These are phyloP conservation scores for Nigrospora sphaerica DNA, from an alignment of 2,329 filamentous ascomycete genomes.

Conservation along the genomic window DNA sequence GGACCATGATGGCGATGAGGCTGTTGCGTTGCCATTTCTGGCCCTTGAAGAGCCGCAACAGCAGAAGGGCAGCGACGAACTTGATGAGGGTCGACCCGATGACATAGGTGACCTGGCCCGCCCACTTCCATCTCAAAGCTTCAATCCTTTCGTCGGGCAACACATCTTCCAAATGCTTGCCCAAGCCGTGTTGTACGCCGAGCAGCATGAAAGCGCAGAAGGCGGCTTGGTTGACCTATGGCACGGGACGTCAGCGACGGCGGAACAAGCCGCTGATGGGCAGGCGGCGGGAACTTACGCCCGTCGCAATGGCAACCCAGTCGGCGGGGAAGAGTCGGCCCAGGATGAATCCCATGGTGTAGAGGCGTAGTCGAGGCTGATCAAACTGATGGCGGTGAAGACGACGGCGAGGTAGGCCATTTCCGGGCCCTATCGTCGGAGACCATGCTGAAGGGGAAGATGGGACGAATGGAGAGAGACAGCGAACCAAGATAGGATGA, in stretches of 20 bases:
- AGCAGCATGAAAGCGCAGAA: slow-evolving; percentile 3
- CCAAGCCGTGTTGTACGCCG: slow-evolving; percentile 5
- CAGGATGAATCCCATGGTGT: slow-evolving; percentile 35
- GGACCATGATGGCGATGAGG: slow-evolving; percentile 1
- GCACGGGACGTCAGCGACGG: not conserved
- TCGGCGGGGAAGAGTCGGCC: slow-evolving; percentile 18
- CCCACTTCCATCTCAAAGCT: slow-evolving; percentile 5
- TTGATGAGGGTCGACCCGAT: slow-evolving; percentile 3
- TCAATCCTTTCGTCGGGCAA: not conserved
- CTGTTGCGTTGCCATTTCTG: slow-evolving; percentile 4
- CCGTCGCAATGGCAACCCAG: slow-evolving; percentile 4
- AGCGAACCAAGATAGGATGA: too few relatives aligned
- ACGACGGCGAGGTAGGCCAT: slow-evolving; percentile 17
- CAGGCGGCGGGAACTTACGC: not conserved
- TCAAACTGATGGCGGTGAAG: slow-evolving; percentile 32
- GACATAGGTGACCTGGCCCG: slow-evolving; percentile 3
- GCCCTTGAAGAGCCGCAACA: slow-evolving; percentile 2
- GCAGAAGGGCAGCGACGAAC: slow-evolving; percentile 2
- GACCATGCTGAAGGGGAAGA: not conserved
- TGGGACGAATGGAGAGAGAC: too few relatives aligned
- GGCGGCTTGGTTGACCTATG: slow-evolving; percentile 1
- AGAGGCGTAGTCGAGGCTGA: slow-evolving; percentile 34
- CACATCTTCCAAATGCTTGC: slow-evolving; percentile 3
- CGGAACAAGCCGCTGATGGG: not conserved
- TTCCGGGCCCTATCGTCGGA: slow-evolving; percentile 3